A percentile compares a stretch with the other conserved stretches of the same genome.
phyloP scores from a whole-genome alignment of 1,284 basidiomycete genomes.

The Ustanciosporium gigantosporum region DNA sequence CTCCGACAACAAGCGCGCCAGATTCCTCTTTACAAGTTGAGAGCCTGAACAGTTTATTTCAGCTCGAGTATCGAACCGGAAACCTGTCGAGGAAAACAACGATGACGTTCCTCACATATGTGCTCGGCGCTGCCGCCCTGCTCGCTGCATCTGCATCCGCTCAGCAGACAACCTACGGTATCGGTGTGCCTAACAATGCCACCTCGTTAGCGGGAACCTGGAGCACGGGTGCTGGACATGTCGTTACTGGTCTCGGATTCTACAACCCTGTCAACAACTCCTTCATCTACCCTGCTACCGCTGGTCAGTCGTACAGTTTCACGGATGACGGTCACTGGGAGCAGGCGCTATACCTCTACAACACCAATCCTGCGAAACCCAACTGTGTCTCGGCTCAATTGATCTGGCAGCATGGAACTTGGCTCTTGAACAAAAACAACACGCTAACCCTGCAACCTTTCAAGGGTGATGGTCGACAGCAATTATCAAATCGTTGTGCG shows the following conservation, averaged over 20 bases:
- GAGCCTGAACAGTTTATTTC: too few relatives aligned
- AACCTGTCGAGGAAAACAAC: too few relatives aligned
- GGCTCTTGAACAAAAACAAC: constrained; percentile 36
- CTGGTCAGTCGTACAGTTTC: constrained; percentile 57
- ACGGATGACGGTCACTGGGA: constrained; percentile 56
- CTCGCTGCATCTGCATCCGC: constrained; percentile 1
- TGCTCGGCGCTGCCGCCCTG: constrained; percentile 11
- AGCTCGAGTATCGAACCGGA: too few relatives aligned
- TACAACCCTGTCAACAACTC: constrained; percentile 54
- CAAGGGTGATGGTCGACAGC: constrained; percentile 47
- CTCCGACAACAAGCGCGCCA: too few relatives aligned
- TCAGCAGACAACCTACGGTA: constrained; percentile 24
- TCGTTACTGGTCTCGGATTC: constrained; percentile 53
- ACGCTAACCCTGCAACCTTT: constrained; percentile 46
- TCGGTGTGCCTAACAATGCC: constrained; percentile 32
- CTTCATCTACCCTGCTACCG: constrained; percentile 48
- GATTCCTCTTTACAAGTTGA: too few relatives aligned
- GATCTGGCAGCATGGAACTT: constrained; percentile 59
- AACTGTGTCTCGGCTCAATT: constrained; percentile 56
- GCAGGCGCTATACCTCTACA: constrained; percentile 49
- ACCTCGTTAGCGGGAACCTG: constrained; percentile 51
- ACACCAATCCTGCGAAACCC: constrained; percentile 46
- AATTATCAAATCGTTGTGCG: constrained; percentile 27
- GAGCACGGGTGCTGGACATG: constrained; percentile 48
- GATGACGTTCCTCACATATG: too few relatives aligned